Base-by-base conservation (phyloP, 2,329 filamentous ascomycete genomes). In the Neoascochyta sp. region DNA sequence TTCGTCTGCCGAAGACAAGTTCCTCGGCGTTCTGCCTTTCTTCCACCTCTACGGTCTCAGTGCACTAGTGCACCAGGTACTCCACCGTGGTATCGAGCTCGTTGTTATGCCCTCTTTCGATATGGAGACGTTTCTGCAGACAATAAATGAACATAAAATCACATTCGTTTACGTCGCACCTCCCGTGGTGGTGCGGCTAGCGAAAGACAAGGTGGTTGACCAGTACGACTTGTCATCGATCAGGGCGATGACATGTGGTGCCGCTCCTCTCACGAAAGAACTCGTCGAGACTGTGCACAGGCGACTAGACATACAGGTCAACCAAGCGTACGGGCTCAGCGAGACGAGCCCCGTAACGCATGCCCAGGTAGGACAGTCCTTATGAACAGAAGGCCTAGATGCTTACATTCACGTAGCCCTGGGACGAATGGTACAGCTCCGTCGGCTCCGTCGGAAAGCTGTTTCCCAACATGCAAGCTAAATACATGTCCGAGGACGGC, bases 11-110 rank as follows among this genome's bases (percentile, higher is more conserved):
- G 21, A 29, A 1, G 88, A 95, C 58, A 78, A 74, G 33, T 69
- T 90, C 21, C 62, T 95, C 4, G 85, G 83, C 2, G 81, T 93
- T 32, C 64, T 95, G 3, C 88, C 89, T 0, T 92, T 95, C 60
- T 95, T 87, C 65, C 88, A 95, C 59, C 88, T 94, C 41, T 95
- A 93, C 54, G 86, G 74, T 78, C 74, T 93, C 11, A 84, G 78
- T 7, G 81, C 76, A 44, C 74, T 87, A 19, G 69, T 93, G 14
- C 78, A 90, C 39, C 72, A 80, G 51, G 67, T 77, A 13, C 64
- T 87, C 9, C 78, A 80, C 57, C 67, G 69, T n/a, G 86, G 86
- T 6, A 70, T 80, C 32, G 70, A 78, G 31, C 68, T 81, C 0
- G 65, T 87, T 2, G 76, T 90, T 7, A 81, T 92, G 74, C 66